Conservation (phyloP, 2,329 filamentous ascomycete species). For the Stagonosporopsis rhizophila region DNA sequence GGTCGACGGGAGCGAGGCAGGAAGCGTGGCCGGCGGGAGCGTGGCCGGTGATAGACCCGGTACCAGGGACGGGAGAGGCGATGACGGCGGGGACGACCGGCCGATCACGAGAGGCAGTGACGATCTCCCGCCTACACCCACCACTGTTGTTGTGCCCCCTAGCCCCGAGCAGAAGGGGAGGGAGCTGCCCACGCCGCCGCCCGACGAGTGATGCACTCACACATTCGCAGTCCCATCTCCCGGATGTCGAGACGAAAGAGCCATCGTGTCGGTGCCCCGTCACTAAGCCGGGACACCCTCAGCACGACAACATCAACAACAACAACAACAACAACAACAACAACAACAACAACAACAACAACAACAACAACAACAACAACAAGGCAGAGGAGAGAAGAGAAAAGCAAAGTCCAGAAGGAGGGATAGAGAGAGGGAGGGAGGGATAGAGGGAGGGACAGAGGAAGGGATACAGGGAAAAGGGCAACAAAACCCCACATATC, state of each 20-base stretch:
- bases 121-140: conserved; percentile 33
- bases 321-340: too few species aligned
- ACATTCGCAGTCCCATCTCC: too few species aligned
- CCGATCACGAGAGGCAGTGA: conserved; percentile 19
- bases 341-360: too few species aligned
- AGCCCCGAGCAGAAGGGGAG: conserved; percentile 43
- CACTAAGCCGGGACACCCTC: too few species aligned
- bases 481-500: too few species aligned
- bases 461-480: conserved; percentile 1
- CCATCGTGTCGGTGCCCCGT: too few species aligned
- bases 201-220: too few species aligned
- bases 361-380: too few species aligned
- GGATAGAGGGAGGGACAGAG: neutral
- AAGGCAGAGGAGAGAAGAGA: too few species aligned
- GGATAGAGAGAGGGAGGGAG: neutral
- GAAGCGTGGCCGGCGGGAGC: conserved; percentile 15
- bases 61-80: conserved; percentile 20
- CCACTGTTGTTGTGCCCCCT: conserved; percentile 48
- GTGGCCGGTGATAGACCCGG: conserved; percentile 10
- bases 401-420: too few species aligned
- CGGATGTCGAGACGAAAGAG: too few species aligned
- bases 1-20: neutral
- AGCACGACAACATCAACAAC: too few species aligned
- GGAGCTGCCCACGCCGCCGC: conserved; percentile 42
- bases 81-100: conserved; percentile 3